Evolutionary conservation across 2,329 filamentous ascomycete species (phyloP), one percentile per base, ranked within the genome.

Genomic region (Fusarium drepaniforme): DNA sequence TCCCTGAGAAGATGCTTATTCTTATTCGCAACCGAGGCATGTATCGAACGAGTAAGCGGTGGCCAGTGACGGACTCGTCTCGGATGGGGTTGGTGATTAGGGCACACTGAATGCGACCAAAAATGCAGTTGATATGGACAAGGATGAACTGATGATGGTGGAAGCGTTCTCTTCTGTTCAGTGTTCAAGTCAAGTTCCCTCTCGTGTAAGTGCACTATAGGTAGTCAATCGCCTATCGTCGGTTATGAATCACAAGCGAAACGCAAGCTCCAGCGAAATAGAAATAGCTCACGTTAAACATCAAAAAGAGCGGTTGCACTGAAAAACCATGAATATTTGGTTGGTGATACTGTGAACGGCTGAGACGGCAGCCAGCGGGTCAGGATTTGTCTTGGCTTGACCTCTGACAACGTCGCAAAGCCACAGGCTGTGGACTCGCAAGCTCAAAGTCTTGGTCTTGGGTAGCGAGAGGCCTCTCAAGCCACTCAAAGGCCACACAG

Each of bases 381-480:
- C 69, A 62, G 28, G 37, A 23, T 40, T 40, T 51, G 33, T 40
- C 61, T 64, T 64, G 61, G 61, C 61, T 40, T 21, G 25, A 16
- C 42, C 42, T 62, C 59, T 62, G 28, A n/a, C 30, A 57, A 15
- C 49, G 61, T 53, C 59, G 61, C 46, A 56, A 37, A 74, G 72
- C 72, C 72, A 70, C 62, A 35, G 57, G 58, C 28, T 49, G 68
- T 72, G 72, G 68, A n/a, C 62, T 75, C 61, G 44, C 42, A 69
- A 57, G 28, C 49, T 64, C 21, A 53, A 53, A 15, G 6, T 53
- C 28, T 53, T 33, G 49, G 6, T 53, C 28, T 53, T 33, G 49
- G 37, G n/a, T 30, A 13, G 60, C 49, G n/a, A 73, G 73, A 75
- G 73, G 70, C 73, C 73, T 75, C 73, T 66, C 66, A 38, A 66